These are phyloP conservation scores for Batrachochytrium dendrobatidis DNA, from an alignment of 371 early-diverging fungal genomes.

Conservation along the genomic window DNA sequence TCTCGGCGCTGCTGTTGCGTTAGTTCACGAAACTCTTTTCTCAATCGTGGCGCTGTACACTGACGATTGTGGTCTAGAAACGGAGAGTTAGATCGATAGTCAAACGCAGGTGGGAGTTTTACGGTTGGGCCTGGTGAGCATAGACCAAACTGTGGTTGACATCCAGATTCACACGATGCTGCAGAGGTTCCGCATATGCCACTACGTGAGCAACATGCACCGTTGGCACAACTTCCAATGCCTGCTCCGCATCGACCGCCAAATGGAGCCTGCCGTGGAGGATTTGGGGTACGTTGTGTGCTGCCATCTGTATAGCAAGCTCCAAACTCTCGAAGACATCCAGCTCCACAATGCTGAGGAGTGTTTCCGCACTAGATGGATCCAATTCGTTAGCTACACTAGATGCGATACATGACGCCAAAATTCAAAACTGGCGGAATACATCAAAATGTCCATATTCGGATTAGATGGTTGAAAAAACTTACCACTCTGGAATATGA, in stretches of 20 bases:
- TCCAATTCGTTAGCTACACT: too few relatives aligned
- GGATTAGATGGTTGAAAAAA: too few relatives aligned
- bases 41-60: background rate
- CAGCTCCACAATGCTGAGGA: background rate
- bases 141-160: background rate
- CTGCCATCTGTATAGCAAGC: background rate
- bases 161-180: background rate
- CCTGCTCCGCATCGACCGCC: background rate
- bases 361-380: background rate
- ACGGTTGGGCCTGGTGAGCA: background rate
- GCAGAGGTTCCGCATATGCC: background rate
- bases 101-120: too few relatives aligned
- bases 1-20: background rate
- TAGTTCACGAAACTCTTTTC: constrained; percentile 10
- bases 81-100: too few relatives aligned
- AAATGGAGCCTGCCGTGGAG: background rate
- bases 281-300: background rate
- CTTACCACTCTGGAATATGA: too few relatives aligned
- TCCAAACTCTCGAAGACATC: background rate
- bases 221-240: background rate
- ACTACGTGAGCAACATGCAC: background rate
- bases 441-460: too few relatives aligned
- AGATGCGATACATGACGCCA: too few relatives aligned
- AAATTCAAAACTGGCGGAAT: too few relatives aligned
- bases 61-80: too few relatives aligned